Percentiles rank a stretch among this genome's conserved stretches.
These are phyloP conservation scores for Colletotrichum tamarilloi DNA, from an alignment of 2,329 filamentous ascomycete genomes.

Conservation along the genomic window DNA sequence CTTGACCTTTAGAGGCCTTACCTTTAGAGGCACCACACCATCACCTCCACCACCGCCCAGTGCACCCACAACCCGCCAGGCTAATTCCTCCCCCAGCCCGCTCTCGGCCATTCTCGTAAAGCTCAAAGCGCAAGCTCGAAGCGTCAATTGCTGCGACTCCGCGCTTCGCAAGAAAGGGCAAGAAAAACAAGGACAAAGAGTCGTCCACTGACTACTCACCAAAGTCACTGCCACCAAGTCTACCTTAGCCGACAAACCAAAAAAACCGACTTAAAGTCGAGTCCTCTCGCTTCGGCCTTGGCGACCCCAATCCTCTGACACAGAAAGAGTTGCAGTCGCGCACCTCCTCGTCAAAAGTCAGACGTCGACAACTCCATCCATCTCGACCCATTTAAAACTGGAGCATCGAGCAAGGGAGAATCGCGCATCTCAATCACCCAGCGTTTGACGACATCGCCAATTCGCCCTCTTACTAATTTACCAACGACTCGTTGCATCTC, in stretches of 20 bases:
- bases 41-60: constrained; percentile 14
- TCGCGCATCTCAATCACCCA: constrained; percentile 27
- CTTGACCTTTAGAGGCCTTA: too few species aligned
- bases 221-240: neutral
- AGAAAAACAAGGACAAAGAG: constrained; percentile 25
- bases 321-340: constrained; percentile 4
- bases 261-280: neutral
- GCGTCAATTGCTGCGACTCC: constrained; percentile 12
- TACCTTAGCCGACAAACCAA: neutral
- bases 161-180: neutral
- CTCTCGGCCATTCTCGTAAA: constrained; percentile 33
- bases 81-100: constrained; percentile 31
- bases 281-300: constrained; percentile 8
- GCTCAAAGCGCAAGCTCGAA: constrained; percentile 33
- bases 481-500: neutral
- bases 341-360: neutral
- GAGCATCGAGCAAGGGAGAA: constrained; percentile 33
- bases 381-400: constrained; percentile 29
- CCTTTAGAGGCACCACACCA: neutral
- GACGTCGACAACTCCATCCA: constrained; percentile 24
- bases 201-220: neutral
- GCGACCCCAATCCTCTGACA: constrained; percentile 11
- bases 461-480: constrained; percentile 5
- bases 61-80: constrained; percentile 5
- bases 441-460: constrained; percentile 25